Evolutionary conservation across 2,329 filamentous ascomycete species (phyloP).

Genomic region (Pseudovirgaria hyperparasitica): DNA sequence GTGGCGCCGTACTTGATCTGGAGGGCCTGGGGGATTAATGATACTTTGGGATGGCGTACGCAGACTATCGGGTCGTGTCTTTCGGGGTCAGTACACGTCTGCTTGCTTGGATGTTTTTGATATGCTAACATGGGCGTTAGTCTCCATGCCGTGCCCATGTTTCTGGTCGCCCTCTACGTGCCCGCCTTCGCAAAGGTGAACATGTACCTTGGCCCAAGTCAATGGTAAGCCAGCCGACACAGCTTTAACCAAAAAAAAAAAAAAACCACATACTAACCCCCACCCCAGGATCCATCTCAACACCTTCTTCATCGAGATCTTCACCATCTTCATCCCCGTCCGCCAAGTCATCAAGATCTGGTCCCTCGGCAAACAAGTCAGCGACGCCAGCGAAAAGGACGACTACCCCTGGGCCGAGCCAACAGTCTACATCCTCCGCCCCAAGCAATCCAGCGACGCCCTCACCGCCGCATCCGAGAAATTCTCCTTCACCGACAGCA

Average conservation of each 20-base stretch:
- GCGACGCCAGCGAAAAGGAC: slow-evolving; percentile 2
- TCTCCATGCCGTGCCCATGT: slow-evolving; percentile 11
- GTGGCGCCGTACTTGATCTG: slow-evolving; percentile 10
- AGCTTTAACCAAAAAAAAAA: background rate
- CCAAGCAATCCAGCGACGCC: slow-evolving; percentile 8
- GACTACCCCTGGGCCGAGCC: too few relatives aligned
- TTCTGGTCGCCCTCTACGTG: slow-evolving; percentile 10
- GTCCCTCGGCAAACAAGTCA: slow-evolving; percentile 3
- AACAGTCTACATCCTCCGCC: too few relatives aligned
- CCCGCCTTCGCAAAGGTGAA: slow-evolving; percentile 8
- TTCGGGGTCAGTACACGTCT: slow-evolving; percentile 10
- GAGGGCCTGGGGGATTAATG: slow-evolving; percentile 8
- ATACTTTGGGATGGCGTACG: slow-evolving; percentile 10
- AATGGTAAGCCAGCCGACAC: slow-evolving; percentile 7
- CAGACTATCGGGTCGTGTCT: slow-evolving; percentile 10
- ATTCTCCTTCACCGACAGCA: slow-evolving; percentile 11
- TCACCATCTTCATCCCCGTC: slow-evolving; percentile 21
- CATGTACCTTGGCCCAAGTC: slow-evolving; percentile 8
- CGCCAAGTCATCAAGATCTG: slow-evolving; percentile 15
- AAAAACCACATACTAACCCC: too few relatives aligned
- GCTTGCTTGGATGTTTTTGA: background rate
- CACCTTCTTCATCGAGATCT: slow-evolving; percentile 10
- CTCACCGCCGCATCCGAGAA: slow-evolving; percentile 14
- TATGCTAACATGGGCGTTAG: slow-evolving; percentile 3
- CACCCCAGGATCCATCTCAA: slow-evolving; percentile 9